These are phyloP conservation scores for Scheffersomyces amazonensis DNA, from an alignment of 805 yeast species.

Conservation along the genomic window DNA sequence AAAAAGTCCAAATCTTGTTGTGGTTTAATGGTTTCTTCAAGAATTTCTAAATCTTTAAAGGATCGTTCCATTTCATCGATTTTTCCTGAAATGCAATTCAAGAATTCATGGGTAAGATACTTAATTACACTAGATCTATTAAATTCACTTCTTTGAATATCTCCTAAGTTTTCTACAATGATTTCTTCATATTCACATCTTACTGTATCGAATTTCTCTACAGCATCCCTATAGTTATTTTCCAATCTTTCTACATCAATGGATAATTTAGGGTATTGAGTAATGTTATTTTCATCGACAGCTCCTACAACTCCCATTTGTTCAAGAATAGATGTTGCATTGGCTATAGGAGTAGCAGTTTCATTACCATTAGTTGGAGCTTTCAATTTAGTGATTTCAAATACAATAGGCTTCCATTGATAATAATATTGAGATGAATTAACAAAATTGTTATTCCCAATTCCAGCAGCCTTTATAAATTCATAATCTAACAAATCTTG, in stretches of 20 bases:
- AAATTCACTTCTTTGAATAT: conserved; percentile 79
- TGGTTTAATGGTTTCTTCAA: conserved; percentile 73
- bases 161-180: conserved; percentile 66
- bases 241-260: conserved; percentile 62
- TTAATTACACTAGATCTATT: conserved; percentile 76
- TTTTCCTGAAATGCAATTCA: conserved; percentile 62
- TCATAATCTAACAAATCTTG: conserved; percentile 65
- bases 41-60: conserved; percentile 58
- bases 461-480: conserved; percentile 47
- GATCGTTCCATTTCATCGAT: conserved; percentile 55
- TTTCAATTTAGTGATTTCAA: conserved; percentile 38
- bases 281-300: conserved; percentile 47
- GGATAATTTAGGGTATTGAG: conserved; percentile 48
- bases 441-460: conserved; percentile 65
- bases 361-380: conserved; percentile 8
- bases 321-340: not conserved
- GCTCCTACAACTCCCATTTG: conserved; percentile 5
- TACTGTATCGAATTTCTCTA: conserved; percentile 57
- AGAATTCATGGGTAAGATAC: conserved; percentile 69
- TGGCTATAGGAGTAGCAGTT: not conserved
- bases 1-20: conserved; percentile 62
- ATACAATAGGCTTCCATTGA: conserved; percentile 78
- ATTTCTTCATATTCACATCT: conserved; percentile 75
- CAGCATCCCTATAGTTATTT: conserved; percentile 46
- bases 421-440: conserved; percentile 71